Base-by-base conservation (phyloP, 768 basidiomycete species). In the Antrodiella citrinella region DNA sequence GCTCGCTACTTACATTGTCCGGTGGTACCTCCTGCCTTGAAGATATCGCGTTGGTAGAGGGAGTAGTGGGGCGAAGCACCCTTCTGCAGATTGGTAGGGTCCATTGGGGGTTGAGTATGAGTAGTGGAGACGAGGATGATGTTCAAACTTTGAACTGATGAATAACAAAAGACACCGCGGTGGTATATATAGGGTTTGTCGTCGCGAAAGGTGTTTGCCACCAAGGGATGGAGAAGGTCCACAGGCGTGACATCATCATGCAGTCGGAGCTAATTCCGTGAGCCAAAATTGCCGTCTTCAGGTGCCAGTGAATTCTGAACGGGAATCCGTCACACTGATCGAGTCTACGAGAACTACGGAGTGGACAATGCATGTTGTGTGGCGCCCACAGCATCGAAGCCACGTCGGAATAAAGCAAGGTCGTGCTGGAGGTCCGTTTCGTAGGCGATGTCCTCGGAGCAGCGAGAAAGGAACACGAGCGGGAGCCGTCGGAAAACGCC, bases 21-120 rank as follows among this genome's bases (percentile, higher is more conserved):
- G 2, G 62, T 59, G 20, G 57, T 59, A 20, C 71, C 73, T 10
- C 72, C 72, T 15, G 62, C 50, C 45, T 66, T 65, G 65, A 76
- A 76, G 13, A 74, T 54, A 41, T 77, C 71, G 44, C 74, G 72
- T 58, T 77, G 75, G 60, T 77, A 76, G 22, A 75, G 66, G 1
- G 72, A 74, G 54, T 73, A 77, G 57, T 73, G 68, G 12, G 77
- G 76, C 1, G 75, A 73, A 20, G 72, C 68, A 30, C 75, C 70
- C 44, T 67, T 61, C 4, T 72, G 69, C 56, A 73, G 73, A 64
- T 75, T 69, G 22, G 67, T 69, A 1, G 73, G 72, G 60, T 77
- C 76, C 73, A 74, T 75, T 39, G 50, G 3, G 15, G 21, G 4
- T 26, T 48, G 35, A 35, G 7, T 7, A 15, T 7, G 30, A 35